Base-by-base conservation (phyloP, 2,329 filamentous ascomycete genomes). In the Cercospora brassicicola region DNA sequence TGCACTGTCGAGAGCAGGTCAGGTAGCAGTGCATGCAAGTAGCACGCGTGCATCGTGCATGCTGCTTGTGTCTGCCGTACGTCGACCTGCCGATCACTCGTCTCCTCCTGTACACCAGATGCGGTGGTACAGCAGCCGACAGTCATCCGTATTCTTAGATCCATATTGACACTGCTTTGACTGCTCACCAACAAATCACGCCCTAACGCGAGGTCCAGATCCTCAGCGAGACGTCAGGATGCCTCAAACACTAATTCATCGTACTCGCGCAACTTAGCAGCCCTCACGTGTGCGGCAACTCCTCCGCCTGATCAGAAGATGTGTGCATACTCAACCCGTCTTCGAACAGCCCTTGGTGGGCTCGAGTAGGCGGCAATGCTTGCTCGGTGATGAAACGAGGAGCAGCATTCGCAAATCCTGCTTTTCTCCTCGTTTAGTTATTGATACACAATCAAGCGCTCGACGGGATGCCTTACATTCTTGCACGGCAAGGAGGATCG, bases 401-500 rank as follows among this genome's bases (percentile, higher is more conserved):
- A 13, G 48, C 48, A 53, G 48, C 20, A 10, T 28, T 13, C 11
- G 18, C 48, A 53, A 53, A 53, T 53, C 48, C 48, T 55, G 48
- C 48, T 39, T 28, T 18, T 2, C 26, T 45, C 59, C 60, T 23
- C 60, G 59, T 28, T 42, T 26, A 31, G 20, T 56, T 53, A 8
- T 26, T n/a, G n/a, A 56, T 56, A 28, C 36, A 42, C 36, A 39
- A 39, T 39, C 36, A 39, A 28, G 23, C 9, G 23, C 23, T 55
- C 48, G 48, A 55, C 18, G 39, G 61, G 20, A 59, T 51, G 51
- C 36, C 53, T 55, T 62, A 23, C 48, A 64, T 55, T 48, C 53
- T 60, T 65, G 31, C 48, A 13, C 62, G 10, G 62, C 51, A 59
- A 57, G 56, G 51, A 67, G 61, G 51, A 60, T 62, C 59, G 57